Base-by-base conservation (phyloP, 805 yeast genomes). In the Ogataea haglerorum region DNA sequence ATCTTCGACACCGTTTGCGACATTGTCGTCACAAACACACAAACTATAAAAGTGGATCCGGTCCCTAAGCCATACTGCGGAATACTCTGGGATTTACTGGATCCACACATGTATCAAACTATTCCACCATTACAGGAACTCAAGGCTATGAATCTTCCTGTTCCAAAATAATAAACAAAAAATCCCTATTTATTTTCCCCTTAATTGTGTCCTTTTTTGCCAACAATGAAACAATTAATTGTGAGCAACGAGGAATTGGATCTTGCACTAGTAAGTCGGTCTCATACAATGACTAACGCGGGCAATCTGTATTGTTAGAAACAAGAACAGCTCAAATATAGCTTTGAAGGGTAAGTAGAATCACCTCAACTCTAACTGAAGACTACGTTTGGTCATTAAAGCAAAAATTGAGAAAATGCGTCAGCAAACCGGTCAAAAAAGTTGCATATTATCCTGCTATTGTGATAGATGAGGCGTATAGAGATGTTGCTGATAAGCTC, bases 1-100 rank as follows among this genome's bases (percentile, higher is more conserved):
- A 42, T 54, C 3, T 59, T 58, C 22, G 64, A 59, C 35, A 59
- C 64, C 2, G 61, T 58, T 13, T 59, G 64, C 40, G 64, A 59
- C 40, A 44, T 55, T 28, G 51, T 59, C 12, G 53, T 57, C 27
- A 59, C 64, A 5, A 53, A 54, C 30, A 42, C 59, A 4, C 47
- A 45, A 16, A 24, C 51, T 2, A 40, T 53, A 17, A 32, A 49
- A 30, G 52, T 49, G 15, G 46, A 42, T 3, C 26, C 47, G 10
- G 52, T 44, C 15, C 43, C 37, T 10, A 58, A 59, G 28, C 64
- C 64, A 10, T 41, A 42, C 12, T 50, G 54, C 36, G 64, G 64
- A 6, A 47, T 59, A 6, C 31, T 58, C 1, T 59, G 64, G 64
- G 58, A 57, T 22, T 27, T 51, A 10, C 34, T 59, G 5, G 58